Percentiles rank a stretch among this genome's conserved stretches.
Conservation (phyloP, 805 yeast species). For the Yamadazyma philogaea region DNA sequence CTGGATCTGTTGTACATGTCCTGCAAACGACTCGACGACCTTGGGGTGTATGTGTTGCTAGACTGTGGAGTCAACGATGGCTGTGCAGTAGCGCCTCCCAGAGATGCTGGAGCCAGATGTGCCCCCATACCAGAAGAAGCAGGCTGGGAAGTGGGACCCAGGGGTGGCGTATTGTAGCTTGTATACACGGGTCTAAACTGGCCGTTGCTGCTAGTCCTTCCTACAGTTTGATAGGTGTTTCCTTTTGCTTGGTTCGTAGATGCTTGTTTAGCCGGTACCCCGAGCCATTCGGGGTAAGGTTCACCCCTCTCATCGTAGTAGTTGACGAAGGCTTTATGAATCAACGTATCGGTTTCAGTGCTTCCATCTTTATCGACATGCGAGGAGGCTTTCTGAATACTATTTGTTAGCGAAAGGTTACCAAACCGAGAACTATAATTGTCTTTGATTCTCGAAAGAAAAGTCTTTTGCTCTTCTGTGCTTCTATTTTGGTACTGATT, state of each 20-base stretch:
- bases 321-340: conserved; percentile 43
- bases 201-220: conserved; percentile 3
- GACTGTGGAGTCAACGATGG: conserved; percentile 2
- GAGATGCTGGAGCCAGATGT: background rate
- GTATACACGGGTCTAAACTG: conserved; percentile 28
- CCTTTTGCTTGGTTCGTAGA: background rate
- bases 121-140: background rate
- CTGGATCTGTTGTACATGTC: conserved; percentile 41
- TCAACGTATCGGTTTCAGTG: conserved; percentile 36
- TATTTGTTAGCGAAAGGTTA: conserved; percentile 29
- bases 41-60: conserved; percentile 23
- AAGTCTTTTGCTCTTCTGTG: conserved; percentile 17
- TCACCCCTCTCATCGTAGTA: conserved; percentile 30
- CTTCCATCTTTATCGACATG: conserved; percentile 38
- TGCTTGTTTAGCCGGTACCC: conserved; percentile 17
- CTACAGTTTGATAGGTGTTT: background rate
- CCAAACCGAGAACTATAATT: conserved; percentile 38
- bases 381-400: conserved; percentile 16
- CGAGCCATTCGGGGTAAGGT: conserved; percentile 46
- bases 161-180: conserved; percentile 16
- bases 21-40: conserved; percentile 34
- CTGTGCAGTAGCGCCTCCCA: background rate
- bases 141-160: background rate
- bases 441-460: conserved; percentile 35
- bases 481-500: conserved; percentile 14